Evolutionary conservation across 805 yeast genomes (phyloP).

Genomic region (Candida morakotiae): DNA sequence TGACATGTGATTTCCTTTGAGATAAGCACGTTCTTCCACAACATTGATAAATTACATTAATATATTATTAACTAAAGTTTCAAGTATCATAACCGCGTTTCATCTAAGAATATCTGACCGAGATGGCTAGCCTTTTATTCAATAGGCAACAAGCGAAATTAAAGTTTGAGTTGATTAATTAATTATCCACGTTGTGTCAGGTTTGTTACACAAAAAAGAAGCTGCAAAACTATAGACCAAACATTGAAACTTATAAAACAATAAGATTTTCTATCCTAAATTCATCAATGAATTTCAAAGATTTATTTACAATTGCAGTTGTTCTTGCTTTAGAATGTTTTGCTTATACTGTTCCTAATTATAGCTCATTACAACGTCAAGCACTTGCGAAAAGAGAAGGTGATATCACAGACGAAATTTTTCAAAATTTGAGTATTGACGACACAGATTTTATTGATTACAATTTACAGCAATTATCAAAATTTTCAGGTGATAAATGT

Average conservation of each 20-base stretch:
- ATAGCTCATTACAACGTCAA: constrained; percentile 27
- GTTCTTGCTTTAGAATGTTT: neutral
- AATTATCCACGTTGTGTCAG: neutral
- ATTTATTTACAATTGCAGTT: no score
- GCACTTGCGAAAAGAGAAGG: constrained; percentile 10
- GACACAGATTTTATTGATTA: constrained; percentile 27
- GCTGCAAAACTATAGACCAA: no score
- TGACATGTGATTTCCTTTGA: no score
- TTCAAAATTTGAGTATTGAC: constrained; percentile 16
- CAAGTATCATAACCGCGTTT: no score
- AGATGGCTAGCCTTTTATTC: neutral
- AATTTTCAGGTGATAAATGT: constrained; percentile 29
- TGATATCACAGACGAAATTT: constrained; percentile 21
- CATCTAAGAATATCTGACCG: no score
- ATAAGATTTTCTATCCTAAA: no score
- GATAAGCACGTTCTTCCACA: no score
- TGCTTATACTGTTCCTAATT: constrained; percentile 3
- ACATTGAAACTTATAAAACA: no score
- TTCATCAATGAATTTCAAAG: no score
- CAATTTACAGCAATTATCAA: constrained; percentile 23
- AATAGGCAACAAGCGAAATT: neutral
- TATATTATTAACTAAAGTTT: no score
- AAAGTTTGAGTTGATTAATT: no score
- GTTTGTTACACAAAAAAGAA: neutral
- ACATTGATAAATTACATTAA: no score